Percentiles rank a stretch among this genome's conserved stretches.
phyloP scores from a whole-genome alignment of 208 protist genomes.

The Polymyxa betae region DNA sequence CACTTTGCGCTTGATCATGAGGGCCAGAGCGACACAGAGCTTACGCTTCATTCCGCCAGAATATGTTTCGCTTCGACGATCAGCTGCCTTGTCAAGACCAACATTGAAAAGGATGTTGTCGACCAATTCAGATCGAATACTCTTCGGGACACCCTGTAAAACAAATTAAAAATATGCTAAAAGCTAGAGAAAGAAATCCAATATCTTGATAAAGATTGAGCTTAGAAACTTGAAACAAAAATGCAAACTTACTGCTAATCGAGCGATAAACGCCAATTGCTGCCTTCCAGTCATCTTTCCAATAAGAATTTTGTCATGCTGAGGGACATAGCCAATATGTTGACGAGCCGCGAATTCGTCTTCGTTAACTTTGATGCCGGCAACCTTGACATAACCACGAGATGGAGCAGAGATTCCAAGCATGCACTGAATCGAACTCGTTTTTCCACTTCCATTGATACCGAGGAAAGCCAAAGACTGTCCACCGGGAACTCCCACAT shows the following conservation, averaged over 20 bases:
- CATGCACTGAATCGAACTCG: slow-evolving; percentile 22
- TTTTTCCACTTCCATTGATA: slow-evolving; percentile 30
- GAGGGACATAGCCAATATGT: background rate
- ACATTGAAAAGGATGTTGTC: background rate
- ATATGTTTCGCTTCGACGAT: slow-evolving; percentile 56
- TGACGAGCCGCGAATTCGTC: background rate
- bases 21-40: slow-evolving; percentile 77
- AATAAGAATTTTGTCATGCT: background rate
- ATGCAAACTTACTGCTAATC: background rate
- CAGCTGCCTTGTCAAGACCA: background rate
- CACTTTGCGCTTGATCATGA: slow-evolving; percentile 77
- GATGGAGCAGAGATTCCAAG: background rate
- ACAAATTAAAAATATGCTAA: no score
- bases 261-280: background rate
- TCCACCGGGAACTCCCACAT: background rate
- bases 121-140: background rate
- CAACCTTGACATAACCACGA: background rate
- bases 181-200: no score
- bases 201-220: no score
- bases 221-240: background rate
- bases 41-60: slow-evolving; percentile 84
- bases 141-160: background rate
- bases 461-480: slow-evolving; percentile 4
- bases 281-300: background rate
- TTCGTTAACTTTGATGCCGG: background rate